Percentiles rank a stretch among this genome's conserved stretches.
These are phyloP conservation scores for Mortierella sp. DNA, from an alignment of 371 early-diverging fungal species.

Conservation along the genomic window DNA sequence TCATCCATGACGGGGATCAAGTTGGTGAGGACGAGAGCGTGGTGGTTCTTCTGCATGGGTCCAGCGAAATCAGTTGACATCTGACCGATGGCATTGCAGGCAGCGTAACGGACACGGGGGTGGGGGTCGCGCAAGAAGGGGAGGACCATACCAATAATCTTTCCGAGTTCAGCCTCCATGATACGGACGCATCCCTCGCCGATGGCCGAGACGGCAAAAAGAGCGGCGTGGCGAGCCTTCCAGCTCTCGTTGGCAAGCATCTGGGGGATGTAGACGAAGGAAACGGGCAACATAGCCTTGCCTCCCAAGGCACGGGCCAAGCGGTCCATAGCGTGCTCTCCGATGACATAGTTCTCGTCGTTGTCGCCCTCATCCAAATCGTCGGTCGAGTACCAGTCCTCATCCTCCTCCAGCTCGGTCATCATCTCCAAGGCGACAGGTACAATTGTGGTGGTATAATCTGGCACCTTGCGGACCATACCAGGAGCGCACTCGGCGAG, in stretches of 20 bases:
- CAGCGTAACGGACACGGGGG: slow-evolving; percentile 96
- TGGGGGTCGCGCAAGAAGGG: slow-evolving; percentile 93
- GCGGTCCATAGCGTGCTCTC: slow-evolving; percentile 96
- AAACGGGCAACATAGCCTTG: slow-evolving; percentile 87
- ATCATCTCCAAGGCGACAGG: slow-evolving; percentile 95
- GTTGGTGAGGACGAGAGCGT: slow-evolving; percentile 79
- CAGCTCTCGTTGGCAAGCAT: slow-evolving; percentile 92
- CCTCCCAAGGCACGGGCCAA: slow-evolving; percentile 92
- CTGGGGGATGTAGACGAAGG: slow-evolving; percentile 90
- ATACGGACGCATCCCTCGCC: slow-evolving; percentile 96
- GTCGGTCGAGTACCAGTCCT: slow-evolving; percentile 91
- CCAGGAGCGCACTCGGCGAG: slow-evolving; percentile 89
- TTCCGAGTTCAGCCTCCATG: slow-evolving; percentile 91
- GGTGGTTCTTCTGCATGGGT: slow-evolving; percentile 84
- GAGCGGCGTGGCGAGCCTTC: slow-evolving; percentile 93
- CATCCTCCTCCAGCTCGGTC: slow-evolving; percentile 90
- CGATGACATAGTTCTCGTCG: slow-evolving; percentile 89
- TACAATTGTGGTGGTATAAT: slow-evolving; percentile 80
- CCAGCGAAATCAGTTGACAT: slow-evolving; percentile 97
- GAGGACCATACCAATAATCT: slow-evolving; percentile 85
- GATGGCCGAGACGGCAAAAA: slow-evolving; percentile 95
- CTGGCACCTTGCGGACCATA: slow-evolving; percentile 87
- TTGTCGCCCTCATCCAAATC: slow-evolving; percentile 92
- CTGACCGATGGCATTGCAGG: slow-evolving; percentile 96
- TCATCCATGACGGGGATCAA: slow-evolving; percentile 95